Evolutionary conservation across 2,329 filamentous ascomycete species (phyloP), one percentile per base, ranked within the genome.

Genomic region (Helicocarpus griseus): DNA sequence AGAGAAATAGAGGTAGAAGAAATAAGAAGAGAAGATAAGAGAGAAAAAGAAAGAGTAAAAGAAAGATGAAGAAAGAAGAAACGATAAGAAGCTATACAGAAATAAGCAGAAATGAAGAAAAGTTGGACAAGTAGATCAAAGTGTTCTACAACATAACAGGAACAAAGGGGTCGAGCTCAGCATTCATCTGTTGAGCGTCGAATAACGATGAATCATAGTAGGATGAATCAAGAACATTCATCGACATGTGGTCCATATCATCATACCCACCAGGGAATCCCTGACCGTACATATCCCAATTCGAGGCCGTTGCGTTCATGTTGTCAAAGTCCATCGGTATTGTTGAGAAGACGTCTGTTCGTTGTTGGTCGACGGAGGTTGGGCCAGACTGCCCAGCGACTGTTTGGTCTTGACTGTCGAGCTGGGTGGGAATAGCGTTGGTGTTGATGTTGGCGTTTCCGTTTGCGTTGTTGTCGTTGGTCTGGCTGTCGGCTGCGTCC

Each of bases 81-180:
- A 48, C 35, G 58, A 38, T 50, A 51, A 49, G 46, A 48, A 43
- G 11, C 28, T 50, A 45, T 28, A n/a, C 54, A 31, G 51, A 44
- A 17, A 22, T 44, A 51, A 39, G 52, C 48, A 31, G 47, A 43
- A 53, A 43, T 28, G n/a, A 48, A 51, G 40, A 54, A 51, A 31
- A 50, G 44, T 53, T 48, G 40, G 28, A 57, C 43, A 49, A 56
- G 48, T 44, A 48, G 48, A 57, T 52, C 56, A 19, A 52, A 48
- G 51, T 53, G 57, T 58, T 62, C 59, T 58, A 61, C 62, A 57
- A 56, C 56, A 54, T 57, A 58, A 69, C 63, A 65, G 58, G 60
- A 57, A 63, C 61, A 63, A 65, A 69, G 52, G 64, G 62, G 54
- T 67, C 65, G 52, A 66, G 57, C 54, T 66, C 68, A 48, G 63